Percentiles rank a stretch among this genome's conserved stretches.
phyloP scores from a whole-genome alignment of 169 alveolate species.

The Eimeria praecox region DNA sequence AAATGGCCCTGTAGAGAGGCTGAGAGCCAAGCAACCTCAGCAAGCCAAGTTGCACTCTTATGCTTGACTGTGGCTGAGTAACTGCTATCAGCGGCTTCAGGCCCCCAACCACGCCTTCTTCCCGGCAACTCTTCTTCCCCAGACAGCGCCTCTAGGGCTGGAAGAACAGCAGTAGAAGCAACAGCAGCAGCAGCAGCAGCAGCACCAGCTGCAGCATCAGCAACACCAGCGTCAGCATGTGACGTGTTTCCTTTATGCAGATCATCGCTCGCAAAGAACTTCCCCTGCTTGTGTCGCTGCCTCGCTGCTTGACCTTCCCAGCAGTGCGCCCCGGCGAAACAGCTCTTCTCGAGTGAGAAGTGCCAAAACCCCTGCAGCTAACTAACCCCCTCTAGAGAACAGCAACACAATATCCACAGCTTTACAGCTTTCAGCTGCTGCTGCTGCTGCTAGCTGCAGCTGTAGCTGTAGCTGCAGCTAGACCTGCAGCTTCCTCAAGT shows the following conservation, averaged over 20 bases:
- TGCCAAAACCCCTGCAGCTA: neutral
- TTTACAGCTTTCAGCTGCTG: neutral
- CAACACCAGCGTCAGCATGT: neutral
- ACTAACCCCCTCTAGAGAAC: neutral
- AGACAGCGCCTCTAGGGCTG: neutral
- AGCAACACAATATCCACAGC: neutral
- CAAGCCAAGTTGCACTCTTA: no score
- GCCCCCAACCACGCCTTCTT: no score
- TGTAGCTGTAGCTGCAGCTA: neutral
- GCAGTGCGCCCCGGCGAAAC: slow-evolving; percentile 66
- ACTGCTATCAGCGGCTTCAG: no score
- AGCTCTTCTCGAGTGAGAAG: slow-evolving; percentile 17
- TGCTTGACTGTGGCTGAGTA: no score
- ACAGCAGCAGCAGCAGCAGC: neutral
- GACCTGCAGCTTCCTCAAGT: neutral
- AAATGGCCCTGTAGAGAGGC: no score
- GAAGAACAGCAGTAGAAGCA: slow-evolving; percentile 4
- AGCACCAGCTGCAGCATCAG: neutral
- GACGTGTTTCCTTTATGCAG: neutral
- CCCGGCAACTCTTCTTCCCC: neutral
- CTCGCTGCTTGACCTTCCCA: neutral
- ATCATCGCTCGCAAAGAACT: slow-evolving; percentile 33
- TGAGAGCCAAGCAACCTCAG: no score
- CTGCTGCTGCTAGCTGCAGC: neutral
- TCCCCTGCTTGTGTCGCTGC: slow-evolving; percentile 13